Evolutionary conservation across 2,329 filamentous ascomycete genomes (phyloP), one percentile per base, ranked within the genome.

Genomic region (Ophiostoma perfectum): DNA sequence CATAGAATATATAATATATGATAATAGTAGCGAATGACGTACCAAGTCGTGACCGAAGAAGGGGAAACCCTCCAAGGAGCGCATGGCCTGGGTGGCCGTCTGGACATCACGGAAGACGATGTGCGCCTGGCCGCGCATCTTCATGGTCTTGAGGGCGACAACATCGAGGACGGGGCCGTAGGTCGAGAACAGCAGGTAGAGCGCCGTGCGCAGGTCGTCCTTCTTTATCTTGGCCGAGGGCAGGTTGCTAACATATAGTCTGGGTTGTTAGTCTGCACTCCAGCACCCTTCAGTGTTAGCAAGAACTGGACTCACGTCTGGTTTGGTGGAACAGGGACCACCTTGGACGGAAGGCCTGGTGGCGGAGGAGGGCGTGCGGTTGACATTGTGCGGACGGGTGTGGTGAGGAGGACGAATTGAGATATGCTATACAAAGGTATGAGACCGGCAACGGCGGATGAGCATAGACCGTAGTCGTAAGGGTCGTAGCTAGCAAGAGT

Each of bases 51-150:
- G 88, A 16, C 93, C 95, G 72, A 96, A 89, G 72, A 99, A 93
- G 2, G 90, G 86, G 75, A 92, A 91, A 2, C 91, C 92, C 74
- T 98, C 90, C 64, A 97, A 81, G 11, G 91, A 88, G 72, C 94
- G 84, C 92, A 99, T 92, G 1, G 95, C 95, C 76, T 97, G 92
- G 38, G 93, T 97, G 66, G 93, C 92, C n/a, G 92, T 88, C 73
- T 97, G 90, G 45, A 94, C 83, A 77, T 99, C 94, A 69, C 91
- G 87, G 77, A 93, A 98, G 14, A 95, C 90, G 70, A 99, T 82
- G 75, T 98, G 95, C 71, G 95, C 95, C 79, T 99, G 95, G 3
- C 95, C 95, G 65, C 95, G 90, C 93, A 98, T 97, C 80, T 92
- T 92, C 77, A 84, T 84, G 1, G 92, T 96, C 81, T 93, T 96